Percentiles rank a stretch among this genome's conserved stretches.
Conservation (phyloP, 768 basidiomycete species). For the Leccinum disarticulatum region DNA sequence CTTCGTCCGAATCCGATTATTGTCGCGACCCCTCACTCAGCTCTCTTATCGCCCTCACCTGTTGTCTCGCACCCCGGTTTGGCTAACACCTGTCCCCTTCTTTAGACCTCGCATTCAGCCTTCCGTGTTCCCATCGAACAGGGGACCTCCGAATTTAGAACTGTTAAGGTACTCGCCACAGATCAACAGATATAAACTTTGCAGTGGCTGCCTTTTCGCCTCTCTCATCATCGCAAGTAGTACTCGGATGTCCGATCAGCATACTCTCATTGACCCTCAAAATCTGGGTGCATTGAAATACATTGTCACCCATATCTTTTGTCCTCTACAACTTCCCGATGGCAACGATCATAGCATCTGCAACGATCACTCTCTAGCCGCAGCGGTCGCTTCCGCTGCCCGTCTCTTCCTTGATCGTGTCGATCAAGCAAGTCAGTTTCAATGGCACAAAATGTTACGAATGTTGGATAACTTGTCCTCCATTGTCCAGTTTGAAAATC, state of each 20-base stretch:
- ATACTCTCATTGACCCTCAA: not conserved
- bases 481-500: constrained; percentile 9
- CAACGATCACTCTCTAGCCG: constrained; percentile 31
- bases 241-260: not conserved
- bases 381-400: constrained; percentile 20
- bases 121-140: too few species aligned
- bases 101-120: too few species aligned
- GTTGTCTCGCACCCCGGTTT: too few species aligned
- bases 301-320: constrained; percentile 40
- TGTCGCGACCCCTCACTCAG: too few species aligned
- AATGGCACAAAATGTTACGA: not conserved
- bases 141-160: not conserved
- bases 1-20: too few species aligned
- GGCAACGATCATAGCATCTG: constrained; percentile 18
- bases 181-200: not conserved
- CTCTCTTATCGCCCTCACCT: too few species aligned
- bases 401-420: constrained; percentile 7
- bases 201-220: not conserved
- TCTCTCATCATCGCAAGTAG: not conserved
- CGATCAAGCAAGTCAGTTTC: not conserved
- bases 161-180: not conserved
- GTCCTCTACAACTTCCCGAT: constrained; percentile 41
- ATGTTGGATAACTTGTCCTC: not conserved
- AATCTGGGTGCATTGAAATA: constrained; percentile 19
- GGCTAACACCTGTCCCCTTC: too few species aligned